phyloP scores from a whole-genome alignment of 2,329 filamentous ascomycete species.

The Trichoderma brevicompactum region DNA sequence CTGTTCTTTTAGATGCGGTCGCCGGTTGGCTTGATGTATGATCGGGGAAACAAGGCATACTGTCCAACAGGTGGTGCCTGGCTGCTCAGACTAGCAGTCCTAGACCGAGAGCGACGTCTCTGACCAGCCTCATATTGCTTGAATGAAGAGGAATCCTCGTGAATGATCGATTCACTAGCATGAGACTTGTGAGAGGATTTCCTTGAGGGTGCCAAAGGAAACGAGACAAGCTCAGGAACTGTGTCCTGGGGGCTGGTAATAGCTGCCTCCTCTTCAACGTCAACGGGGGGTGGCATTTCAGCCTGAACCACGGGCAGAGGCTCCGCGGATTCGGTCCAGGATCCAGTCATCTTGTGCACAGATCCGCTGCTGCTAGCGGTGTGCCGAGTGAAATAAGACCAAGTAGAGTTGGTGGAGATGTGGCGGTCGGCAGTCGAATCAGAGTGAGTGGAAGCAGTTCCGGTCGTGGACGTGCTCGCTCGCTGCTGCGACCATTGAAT shows the following conservation, averaged over 20 bases:
- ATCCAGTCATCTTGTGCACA: conserved; percentile 42
- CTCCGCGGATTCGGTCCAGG: conserved; percentile 42
- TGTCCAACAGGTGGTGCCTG: conserved; percentile 51
- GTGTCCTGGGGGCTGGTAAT: conserved; percentile 37
- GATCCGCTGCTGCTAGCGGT: conserved; percentile 60
- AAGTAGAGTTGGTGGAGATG: conserved; percentile 57
- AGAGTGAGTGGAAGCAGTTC: conserved; percentile 54
- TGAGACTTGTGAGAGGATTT: conserved; percentile 43
- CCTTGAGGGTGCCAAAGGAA: conserved; percentile 34
- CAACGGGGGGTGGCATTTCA: conserved; percentile 31
- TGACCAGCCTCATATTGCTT: conserved; percentile 4
- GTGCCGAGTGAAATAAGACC: conserved; percentile 58
- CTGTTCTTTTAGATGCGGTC: conserved; percentile 39
- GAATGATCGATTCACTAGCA: conserved; percentile 45
- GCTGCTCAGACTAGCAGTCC: conserved; percentile 52
- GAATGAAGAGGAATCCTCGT: conserved; percentile 35
- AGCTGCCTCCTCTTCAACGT: conserved; percentile 30
- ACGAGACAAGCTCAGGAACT: conserved; percentile 43
- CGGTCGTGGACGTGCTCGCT: conserved; percentile 60
- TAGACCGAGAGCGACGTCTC: conserved; percentile 47
- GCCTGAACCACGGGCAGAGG: conserved; percentile 38
- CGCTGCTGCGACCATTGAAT: conserved; percentile 46
- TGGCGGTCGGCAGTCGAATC: conserved; percentile 56
- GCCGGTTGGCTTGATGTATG: conserved; percentile 39
- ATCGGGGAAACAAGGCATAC: conserved; percentile 53